Conservation (phyloP, 1,284 basidiomycete species). For the Melampsora americana region DNA sequence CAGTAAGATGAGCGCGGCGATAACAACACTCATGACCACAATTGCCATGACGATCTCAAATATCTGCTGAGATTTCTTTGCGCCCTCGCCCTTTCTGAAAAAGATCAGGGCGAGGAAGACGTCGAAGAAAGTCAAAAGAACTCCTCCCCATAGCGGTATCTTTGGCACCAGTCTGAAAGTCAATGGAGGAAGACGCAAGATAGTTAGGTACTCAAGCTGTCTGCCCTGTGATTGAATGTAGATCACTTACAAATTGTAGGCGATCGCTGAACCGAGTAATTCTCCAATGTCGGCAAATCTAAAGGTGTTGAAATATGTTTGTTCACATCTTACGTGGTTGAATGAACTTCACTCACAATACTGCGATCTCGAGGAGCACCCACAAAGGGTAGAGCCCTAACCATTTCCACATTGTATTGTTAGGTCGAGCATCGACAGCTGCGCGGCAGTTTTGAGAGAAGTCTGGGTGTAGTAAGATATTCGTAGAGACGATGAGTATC, state of each 20-base stretch:
- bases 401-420: slow-evolving; percentile 4
- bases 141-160: slow-evolving; percentile 26
- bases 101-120: slow-evolving; percentile 35
- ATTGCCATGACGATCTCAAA: slow-evolving; percentile 38
- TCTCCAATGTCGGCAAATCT: slow-evolving; percentile 41
- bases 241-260: slow-evolving; percentile 18
- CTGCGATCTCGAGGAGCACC: slow-evolving; percentile 22
- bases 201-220: no score
- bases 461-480: no score
- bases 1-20: slow-evolving; percentile 22
- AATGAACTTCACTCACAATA: slow-evolving; percentile 11
- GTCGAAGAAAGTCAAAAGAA: slow-evolving; percentile 28
- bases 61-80: slow-evolving; percentile 15
- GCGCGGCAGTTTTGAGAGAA: slow-evolving; percentile 33
- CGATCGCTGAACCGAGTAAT: slow-evolving; percentile 39
- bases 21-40: slow-evolving; percentile 37
- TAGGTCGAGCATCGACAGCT: neutral
- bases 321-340: neutral
- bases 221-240: neutral
- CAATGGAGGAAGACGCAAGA: neutral
- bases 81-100: slow-evolving; percentile 30
- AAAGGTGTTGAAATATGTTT: neutral
- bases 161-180: slow-evolving; percentile 20
- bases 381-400: slow-evolving; percentile 22
- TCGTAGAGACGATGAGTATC: neutral